Percentiles rank a stretch among this genome's conserved stretches.
Evolutionary conservation across 2,329 filamentous ascomycete species (phyloP).

Genomic region (Onygenales sp.): DNA sequence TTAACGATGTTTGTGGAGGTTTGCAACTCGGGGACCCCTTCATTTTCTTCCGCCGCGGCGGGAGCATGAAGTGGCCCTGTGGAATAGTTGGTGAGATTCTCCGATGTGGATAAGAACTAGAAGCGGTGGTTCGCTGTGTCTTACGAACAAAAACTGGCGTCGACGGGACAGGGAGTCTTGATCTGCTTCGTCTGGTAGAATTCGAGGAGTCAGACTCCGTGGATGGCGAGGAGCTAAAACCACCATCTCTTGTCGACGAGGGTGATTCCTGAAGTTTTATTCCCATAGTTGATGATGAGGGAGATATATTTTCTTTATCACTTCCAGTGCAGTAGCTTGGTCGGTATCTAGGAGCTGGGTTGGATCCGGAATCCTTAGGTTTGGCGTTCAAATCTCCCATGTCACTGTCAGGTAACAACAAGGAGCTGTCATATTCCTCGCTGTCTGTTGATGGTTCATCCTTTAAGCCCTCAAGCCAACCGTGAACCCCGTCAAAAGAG

Average conservation of each 20-base stretch:
- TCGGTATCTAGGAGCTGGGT: background rate
- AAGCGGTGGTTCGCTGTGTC: background rate
- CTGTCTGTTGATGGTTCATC: background rate
- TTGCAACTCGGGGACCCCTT: background rate
- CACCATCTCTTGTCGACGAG: background rate
- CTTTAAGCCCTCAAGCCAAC: constrained; percentile 1
- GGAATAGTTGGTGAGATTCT: background rate
- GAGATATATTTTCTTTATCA: constrained; percentile 1
- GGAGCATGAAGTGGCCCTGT: background rate
- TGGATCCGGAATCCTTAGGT: background rate
- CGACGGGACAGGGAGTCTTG: background rate
- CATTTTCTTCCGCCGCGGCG: background rate
- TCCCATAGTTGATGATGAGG: background rate
- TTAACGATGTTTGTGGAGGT: background rate
- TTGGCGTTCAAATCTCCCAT: background rate
- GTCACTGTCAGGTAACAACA: background rate
- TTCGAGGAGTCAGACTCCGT: background rate
- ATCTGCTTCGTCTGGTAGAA: background rate
- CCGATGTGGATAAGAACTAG: background rate
- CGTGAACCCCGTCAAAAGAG: constrained; percentile 1
- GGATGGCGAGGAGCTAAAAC: background rate
- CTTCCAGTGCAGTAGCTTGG: background rate
- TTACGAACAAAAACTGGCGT: constrained; percentile 3
- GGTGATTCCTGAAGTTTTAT: no score
- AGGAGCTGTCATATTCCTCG: background rate